phyloP scores from a whole-genome alignment of 1,284 basidiomycete genomes.

The Ceraceosorus guamensis region DNA sequence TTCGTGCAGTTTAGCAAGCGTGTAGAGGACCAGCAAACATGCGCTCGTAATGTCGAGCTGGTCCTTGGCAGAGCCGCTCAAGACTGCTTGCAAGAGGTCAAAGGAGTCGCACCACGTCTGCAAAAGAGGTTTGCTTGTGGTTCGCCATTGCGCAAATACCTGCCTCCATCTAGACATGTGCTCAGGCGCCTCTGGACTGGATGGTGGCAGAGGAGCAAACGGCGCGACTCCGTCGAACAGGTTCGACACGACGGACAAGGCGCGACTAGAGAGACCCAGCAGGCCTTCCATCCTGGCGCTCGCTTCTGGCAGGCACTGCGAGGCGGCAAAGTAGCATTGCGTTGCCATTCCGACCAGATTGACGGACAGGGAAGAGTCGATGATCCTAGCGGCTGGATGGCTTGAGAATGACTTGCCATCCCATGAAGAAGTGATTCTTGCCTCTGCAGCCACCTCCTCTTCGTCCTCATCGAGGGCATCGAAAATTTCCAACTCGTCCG shows the following conservation, averaged over 20 bases:
- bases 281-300: too few species aligned
- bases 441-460: background rate
- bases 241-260: conserved; percentile 37
- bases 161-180: background rate
- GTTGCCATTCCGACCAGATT: too few species aligned
- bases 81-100: conserved; percentile 17
- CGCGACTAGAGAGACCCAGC: conserved; percentile 4
- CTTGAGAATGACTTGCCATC: conserved; percentile 12
- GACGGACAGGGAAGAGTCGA: too few species aligned
- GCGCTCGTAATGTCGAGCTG: conserved; percentile 4
- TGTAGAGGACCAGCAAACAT: conserved; percentile 8
- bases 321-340: too few species aligned
- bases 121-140: background rate
- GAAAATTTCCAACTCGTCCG: background rate
- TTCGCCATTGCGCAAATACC: background rate
- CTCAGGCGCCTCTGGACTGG: background rate
- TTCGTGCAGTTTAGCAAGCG: too few species aligned
- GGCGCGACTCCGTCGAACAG: conserved; percentile 24
- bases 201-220: conserved; percentile 33
- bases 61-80: background rate
- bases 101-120: background rate
- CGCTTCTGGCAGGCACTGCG: too few species aligned
- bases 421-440: conserved; percentile 14
- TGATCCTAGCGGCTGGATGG: too few species aligned
- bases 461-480: conserved; percentile 12